phyloP scores from a whole-genome alignment of 2,329 filamentous ascomycete genomes.

The Ophiostoma sp. region DNA sequence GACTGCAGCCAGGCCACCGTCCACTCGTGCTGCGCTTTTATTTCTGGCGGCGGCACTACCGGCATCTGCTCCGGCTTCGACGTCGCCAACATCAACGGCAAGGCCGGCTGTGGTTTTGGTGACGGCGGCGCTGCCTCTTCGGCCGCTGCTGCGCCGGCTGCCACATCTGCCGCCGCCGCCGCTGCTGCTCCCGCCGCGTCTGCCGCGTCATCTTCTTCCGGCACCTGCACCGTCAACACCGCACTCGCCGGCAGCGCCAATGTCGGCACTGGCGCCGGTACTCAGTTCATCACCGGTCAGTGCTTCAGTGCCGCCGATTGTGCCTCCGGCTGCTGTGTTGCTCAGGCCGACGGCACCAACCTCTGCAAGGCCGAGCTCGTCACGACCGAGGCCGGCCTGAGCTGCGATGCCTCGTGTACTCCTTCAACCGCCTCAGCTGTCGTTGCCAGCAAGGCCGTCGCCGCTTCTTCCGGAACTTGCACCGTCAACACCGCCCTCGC shows the following conservation, averaged over 20 bases:
- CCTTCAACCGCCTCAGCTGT: neutral
- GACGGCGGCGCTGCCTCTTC: conserved; percentile 15
- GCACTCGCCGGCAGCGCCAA: neutral
- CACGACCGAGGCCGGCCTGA: neutral
- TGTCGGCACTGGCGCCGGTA: neutral
- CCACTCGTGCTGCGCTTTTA: conserved; percentile 24
- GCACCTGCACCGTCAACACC: neutral
- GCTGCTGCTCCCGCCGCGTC: neutral
- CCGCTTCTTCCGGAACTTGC: neutral
- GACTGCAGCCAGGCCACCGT: conserved; percentile 30
- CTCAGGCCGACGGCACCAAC: neutral
- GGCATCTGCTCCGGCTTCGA: conserved; percentile 27
- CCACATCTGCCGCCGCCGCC: neutral
- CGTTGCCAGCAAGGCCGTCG: neutral
- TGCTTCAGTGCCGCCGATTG: neutral
- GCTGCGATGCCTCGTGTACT: neutral
- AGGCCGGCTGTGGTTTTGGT: conserved; percentile 27
- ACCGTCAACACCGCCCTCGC: neutral
- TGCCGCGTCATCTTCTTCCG: neutral
- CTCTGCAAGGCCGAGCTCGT: neutral
- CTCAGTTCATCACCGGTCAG: neutral
- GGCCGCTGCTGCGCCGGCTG: neutral
- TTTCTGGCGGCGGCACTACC: conserved; percentile 22
- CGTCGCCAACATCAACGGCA: conserved; percentile 27
- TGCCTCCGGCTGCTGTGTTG: neutral